Conservation (phyloP, 805 yeast species). For the Cyberlindnera xishuangbannaensis region DNA sequence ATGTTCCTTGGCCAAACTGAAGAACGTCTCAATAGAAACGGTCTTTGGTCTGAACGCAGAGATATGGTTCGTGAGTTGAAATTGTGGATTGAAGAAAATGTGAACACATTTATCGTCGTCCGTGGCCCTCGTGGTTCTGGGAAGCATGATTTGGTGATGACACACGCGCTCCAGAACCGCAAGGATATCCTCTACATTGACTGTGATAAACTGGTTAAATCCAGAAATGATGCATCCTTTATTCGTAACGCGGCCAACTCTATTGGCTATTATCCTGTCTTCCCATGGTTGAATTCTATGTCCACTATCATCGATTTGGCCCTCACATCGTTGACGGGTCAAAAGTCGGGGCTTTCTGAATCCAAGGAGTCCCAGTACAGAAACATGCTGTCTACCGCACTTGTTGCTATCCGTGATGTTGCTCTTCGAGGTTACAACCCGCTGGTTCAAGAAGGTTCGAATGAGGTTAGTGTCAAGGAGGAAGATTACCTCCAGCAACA, state of each 20-base stretch:
- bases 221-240: conserved; percentile 68
- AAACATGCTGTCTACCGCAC: conserved; percentile 67
- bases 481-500: conserved; percentile 81
- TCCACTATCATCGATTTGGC: conserved; percentile 78
- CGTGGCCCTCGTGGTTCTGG: conserved; percentile 97
- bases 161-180: conserved; percentile 56
- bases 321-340: conserved; percentile 89
- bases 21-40: conserved; percentile 17
- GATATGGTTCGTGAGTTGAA: conserved; percentile 63
- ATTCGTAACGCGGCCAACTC: conserved; percentile 65
- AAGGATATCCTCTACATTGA: conserved; percentile 64
- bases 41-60: conserved; percentile 66
- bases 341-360: conserved; percentile 85
- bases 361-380: conserved; percentile 75
- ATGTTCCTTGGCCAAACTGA: conserved; percentile 28
- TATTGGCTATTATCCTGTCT: conserved; percentile 88
- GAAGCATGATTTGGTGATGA: conserved; percentile 70
- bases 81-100: conserved; percentile 81
- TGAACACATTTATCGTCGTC: conserved; percentile 83
- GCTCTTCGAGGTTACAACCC: conserved; percentile 42
- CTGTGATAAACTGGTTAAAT: conserved; percentile 68
- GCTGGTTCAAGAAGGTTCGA: conserved; percentile 26
- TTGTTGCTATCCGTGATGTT: conserved; percentile 68
- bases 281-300: conserved; percentile 84
- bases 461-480: conserved; percentile 44